These are phyloP conservation scores for Curvularia sp. DNA, from an alignment of 2,329 filamentous ascomycete species.

Conservation along the genomic window DNA sequence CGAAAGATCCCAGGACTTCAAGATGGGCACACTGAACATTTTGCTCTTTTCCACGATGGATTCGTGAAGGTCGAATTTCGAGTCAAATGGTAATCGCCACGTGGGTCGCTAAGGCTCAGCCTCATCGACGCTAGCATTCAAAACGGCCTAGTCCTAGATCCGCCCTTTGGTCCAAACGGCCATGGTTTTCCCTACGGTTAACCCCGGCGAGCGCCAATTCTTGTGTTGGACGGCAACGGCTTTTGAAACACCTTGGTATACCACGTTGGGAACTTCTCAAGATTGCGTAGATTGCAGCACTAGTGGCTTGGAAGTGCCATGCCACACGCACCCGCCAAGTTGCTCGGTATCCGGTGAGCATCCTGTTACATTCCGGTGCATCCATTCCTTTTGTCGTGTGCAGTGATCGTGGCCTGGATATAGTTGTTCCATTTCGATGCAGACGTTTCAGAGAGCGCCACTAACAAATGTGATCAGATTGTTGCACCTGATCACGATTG, in stretches of 20 bases:
- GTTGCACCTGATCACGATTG: too few species aligned
- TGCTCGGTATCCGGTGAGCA: not conserved
- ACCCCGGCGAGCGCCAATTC: slow-evolving; percentile 7
- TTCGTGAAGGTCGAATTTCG: slow-evolving; percentile 2
- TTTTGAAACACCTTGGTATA: slow-evolving; percentile 25
- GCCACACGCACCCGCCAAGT: not conserved
- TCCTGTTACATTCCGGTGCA: not conserved
- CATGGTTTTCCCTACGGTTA: slow-evolving; percentile 7
- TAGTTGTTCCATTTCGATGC: not conserved
- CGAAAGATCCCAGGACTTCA: not conserved
- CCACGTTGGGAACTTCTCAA: slow-evolving; percentile 21
- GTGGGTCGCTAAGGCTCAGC: slow-evolving; percentile 20
- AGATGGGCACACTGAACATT: not conserved
- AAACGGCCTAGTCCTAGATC: not conserved
- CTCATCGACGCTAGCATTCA: slow-evolving; percentile 12
- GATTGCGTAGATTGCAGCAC: slow-evolving; percentile 27
- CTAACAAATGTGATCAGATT: too few species aligned
- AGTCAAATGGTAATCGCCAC: slow-evolving; percentile 19
- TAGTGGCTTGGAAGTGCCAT: slow-evolving; percentile 31
- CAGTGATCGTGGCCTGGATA: not conserved
- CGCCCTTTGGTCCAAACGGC: slow-evolving; percentile 2
- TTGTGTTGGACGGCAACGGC: slow-evolving; percentile 4
- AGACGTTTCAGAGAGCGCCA: not conserved
- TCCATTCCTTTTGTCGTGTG: not conserved
- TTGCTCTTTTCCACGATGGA: not conserved